Percentiles rank a stretch among this genome's conserved stretches.
Conservation (phyloP, 768 basidiomycete genomes). For the Chalciporus piperatus region DNA sequence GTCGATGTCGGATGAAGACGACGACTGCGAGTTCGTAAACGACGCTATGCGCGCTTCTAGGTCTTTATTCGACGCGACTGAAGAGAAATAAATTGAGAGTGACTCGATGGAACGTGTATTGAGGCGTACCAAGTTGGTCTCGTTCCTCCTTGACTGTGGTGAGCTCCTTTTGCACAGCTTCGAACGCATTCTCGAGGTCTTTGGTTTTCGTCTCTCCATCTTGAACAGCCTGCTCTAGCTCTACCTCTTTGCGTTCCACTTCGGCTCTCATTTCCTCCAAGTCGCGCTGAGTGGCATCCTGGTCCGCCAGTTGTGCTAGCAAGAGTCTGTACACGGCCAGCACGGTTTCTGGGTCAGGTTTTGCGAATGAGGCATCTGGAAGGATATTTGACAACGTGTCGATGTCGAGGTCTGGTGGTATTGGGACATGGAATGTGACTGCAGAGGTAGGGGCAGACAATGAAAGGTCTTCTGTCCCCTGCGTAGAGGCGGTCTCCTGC, state of each 20-base stretch:
- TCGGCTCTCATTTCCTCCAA: slow-evolving; percentile 71
- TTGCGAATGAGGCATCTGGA: slow-evolving; percentile 56
- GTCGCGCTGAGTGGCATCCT: slow-evolving; percentile 57
- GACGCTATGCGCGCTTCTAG: slow-evolving; percentile 56
- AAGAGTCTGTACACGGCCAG: slow-evolving; percentile 61
- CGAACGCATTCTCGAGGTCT: slow-evolving; percentile 54
- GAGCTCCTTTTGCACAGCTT: slow-evolving; percentile 55
- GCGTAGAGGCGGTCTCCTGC: slow-evolving; percentile 33
- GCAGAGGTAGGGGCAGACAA: slow-evolving; percentile 25
- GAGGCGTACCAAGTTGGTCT: slow-evolving; percentile 59
- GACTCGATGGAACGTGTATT: slow-evolving; percentile 3
- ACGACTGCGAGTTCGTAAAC: slow-evolving; percentile 55
- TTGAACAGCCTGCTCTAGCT: slow-evolving; percentile 80
- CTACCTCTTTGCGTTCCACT: slow-evolving; percentile 69
- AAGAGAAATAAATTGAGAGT: slow-evolving; percentile 16
- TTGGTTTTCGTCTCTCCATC: slow-evolving; percentile 64
- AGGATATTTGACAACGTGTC: slow-evolving; percentile 57
- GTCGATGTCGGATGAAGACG: slow-evolving; percentile 62
- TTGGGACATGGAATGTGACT: slow-evolving; percentile 34
- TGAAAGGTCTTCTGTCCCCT: slow-evolving; percentile 36
- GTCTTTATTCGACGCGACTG: slow-evolving; percentile 44
- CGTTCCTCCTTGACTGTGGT: slow-evolving; percentile 56
- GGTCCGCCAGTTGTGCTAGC: slow-evolving; percentile 51
- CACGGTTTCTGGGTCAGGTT: slow-evolving; percentile 58
- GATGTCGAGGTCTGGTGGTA: slow-evolving; percentile 69